Base-by-base conservation (phyloP, 1,139 yeast genomes). In the Blastobotrys capitulatus region DNA sequence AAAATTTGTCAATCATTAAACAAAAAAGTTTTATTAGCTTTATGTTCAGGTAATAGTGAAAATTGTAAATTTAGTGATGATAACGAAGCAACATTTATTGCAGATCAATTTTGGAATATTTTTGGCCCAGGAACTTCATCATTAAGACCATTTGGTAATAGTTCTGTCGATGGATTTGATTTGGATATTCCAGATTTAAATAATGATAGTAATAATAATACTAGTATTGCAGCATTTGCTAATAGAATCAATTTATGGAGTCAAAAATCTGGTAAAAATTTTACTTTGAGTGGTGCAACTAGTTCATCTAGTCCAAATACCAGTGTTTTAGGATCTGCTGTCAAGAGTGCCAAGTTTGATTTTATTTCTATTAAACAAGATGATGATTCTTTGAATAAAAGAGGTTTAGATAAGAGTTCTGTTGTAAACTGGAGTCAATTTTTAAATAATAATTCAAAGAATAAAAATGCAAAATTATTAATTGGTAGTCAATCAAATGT, bases 71-170 rank as follows among this genome's bases (percentile, higher is more conserved):
- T 90, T 63, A 16, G 13, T 2, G 32, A 71, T 53, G 90, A 85
- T 56, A 52, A 72, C 2, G 77, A 78, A 52, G 97, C 87, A 39
- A 76, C 75, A 54, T 68, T 65, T 0, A 86, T 86, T 63, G 97
- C 97, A 15, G 70, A 71, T 31, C 78, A 84, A 32, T 70, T 90
- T 52, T 90, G 97, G 97, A 71, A 87, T 66, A 76, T 78, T 57
- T 89, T 90, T 66, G 96, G 95, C 57, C 92, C 80, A 56, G 96
- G 94, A 56, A 92, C 42, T 62, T 61, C 73, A 38, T 64, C 60
- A 34, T 67, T 69, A 39, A 78, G 96, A 64, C 97, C 97, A 34
- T 89, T 90, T 65, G 87, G 79, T 48, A 74, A 70, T 50, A 70
- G 86, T 5, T 64, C 79, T 29, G 66, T 83, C 44, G 88, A 83